phyloP scores from a whole-genome alignment of 305 asterid species.

The Lippia alba region DNA sequence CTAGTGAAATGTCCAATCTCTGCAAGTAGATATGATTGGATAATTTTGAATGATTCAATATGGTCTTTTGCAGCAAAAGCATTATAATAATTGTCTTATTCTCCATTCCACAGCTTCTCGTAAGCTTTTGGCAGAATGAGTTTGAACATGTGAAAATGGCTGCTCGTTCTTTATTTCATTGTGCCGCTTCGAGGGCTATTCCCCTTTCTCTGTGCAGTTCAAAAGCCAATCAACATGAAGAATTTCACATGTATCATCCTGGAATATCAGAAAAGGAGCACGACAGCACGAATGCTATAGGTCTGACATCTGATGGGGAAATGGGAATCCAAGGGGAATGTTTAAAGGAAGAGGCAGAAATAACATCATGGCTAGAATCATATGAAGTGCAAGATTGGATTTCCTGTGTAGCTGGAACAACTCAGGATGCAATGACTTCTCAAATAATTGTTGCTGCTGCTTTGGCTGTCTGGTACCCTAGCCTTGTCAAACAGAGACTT shows the following conservation, averaged over 20 bases:
- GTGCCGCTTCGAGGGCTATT: conserved; percentile 96
- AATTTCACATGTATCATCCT: conserved; percentile 38
- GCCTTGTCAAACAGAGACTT: conserved; percentile 79
- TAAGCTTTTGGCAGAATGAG: conserved; percentile 98
- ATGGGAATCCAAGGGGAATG: conserved; percentile 43
- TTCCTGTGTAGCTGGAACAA: conserved; percentile 89
- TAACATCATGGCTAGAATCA: conserved; percentile 87
- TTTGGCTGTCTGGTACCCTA: conserved; percentile 95
- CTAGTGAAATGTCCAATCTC: conserved; percentile 17
- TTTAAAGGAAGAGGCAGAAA: conserved; percentile 64
- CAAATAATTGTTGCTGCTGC: conserved; percentile 97
- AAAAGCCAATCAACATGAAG: conserved; percentile 43
- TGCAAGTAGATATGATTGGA: conserved; percentile 24
- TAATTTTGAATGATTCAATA: conserved; percentile 23
- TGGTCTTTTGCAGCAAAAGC: conserved; percentile 28
- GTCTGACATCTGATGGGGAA: conserved; percentile 40
- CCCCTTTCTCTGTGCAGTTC: conserved; percentile 67
- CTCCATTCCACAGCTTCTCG: conserved; percentile 71
- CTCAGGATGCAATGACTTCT: conserved; percentile 97
- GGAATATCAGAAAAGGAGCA: conserved; percentile 48
- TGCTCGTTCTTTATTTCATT: conserved; percentile 96
- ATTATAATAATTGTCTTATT: conserved; percentile 28
- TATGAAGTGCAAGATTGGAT: conserved; percentile 92
- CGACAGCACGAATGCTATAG: conserved; percentile 38
- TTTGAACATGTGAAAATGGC: conserved; percentile 95